phyloP scores from a whole-genome alignment of 2,329 filamentous ascomycete species.

The Penicillium sp. region DNA sequence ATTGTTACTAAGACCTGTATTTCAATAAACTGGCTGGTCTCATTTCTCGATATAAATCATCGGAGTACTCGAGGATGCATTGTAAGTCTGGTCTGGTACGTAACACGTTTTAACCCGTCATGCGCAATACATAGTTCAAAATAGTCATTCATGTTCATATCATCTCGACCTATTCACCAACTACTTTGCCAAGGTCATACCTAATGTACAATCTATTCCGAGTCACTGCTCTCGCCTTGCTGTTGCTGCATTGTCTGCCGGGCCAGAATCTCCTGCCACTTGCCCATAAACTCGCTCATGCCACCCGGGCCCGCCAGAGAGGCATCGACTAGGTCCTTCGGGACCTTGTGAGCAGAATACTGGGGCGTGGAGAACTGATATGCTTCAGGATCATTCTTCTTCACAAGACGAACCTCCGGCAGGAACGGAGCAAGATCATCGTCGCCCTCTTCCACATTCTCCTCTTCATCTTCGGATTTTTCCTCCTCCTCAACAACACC shows the following conservation, averaged over 20 bases:
- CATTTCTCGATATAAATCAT: neutral
- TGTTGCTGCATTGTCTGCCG: slow-evolving; percentile 41
- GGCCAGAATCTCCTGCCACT: slow-evolving; percentile 65
- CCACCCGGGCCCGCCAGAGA: slow-evolving; percentile 67
- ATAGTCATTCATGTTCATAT: neutral
- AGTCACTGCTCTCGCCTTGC: slow-evolving; percentile 35
- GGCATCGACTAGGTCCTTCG: slow-evolving; percentile 82
- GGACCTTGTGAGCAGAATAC: slow-evolving; percentile 94
- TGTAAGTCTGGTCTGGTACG: neutral
- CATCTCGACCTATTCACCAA: neutral
- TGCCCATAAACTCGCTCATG: slow-evolving; percentile 74
- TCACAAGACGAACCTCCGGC: slow-evolving; percentile 79
- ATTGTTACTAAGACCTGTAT: too few species aligned
- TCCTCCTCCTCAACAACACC: slow-evolving; percentile 31
- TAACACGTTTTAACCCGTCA: neutral
- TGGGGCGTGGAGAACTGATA: slow-evolving; percentile 82
- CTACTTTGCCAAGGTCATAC: neutral
- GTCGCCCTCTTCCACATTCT: slow-evolving; percentile 53
- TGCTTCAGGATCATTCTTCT: slow-evolving; percentile 81
- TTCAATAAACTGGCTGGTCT: too few species aligned
- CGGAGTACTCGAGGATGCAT: neutral
- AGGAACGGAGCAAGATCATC: slow-evolving; percentile 53
- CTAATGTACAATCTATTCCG: slow-evolving; percentile 12
- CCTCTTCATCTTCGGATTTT: slow-evolving; percentile 33
- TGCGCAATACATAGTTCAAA: neutral